Evolutionary conservation across 2,329 filamentous ascomycete genomes (phyloP).

Genomic region (Calonectria multiphialidica): DNA sequence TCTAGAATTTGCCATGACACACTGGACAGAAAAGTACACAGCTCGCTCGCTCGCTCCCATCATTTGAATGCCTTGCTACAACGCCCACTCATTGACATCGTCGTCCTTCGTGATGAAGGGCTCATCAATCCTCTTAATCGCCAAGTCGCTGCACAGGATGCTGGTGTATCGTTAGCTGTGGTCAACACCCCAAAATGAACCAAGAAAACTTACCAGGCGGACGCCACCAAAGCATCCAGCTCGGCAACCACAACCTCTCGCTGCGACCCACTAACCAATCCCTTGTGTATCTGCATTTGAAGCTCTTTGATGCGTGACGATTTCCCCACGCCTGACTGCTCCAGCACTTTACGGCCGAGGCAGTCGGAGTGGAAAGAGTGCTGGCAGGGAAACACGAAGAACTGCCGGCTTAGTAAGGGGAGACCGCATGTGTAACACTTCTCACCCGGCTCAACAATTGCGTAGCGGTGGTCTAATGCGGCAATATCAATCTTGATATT

Average conservation of each 20-base stretch:
- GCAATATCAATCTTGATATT: conserved; percentile 94
- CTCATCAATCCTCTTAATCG: conserved; percentile 93
- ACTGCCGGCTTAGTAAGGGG: conserved; percentile 89
- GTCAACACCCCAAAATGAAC: not conserved
- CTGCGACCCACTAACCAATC: conserved; percentile 75
- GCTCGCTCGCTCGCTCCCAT: conserved; percentile 28
- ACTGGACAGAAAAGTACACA: conserved; percentile 28
- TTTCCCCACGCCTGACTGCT: conserved; percentile 81
- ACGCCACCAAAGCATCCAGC: conserved; percentile 91
- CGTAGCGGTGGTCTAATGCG: conserved; percentile 87
- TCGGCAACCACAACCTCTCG: conserved; percentile 89
- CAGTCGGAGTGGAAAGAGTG: conserved; percentile 98
- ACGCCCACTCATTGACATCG: conserved; percentile 83
- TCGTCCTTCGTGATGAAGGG: conserved; percentile 85
- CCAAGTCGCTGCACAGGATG: conserved; percentile 94
- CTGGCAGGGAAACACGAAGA: conserved; percentile 99
- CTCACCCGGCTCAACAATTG: conserved; percentile 96
- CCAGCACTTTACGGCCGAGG: conserved; percentile 85
- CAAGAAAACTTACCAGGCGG: conserved; percentile 76
- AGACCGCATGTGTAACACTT: conserved; percentile 90
- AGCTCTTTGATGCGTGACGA: conserved; percentile 86
- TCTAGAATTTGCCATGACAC: conserved; percentile 40
- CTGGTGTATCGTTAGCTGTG: conserved; percentile 58
- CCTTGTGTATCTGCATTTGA: conserved; percentile 85
- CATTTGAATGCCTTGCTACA: conserved; percentile 54